phyloP scores from a whole-genome alignment of 768 basidiomycete genomes.

The Fomitopsis serialis region DNA sequence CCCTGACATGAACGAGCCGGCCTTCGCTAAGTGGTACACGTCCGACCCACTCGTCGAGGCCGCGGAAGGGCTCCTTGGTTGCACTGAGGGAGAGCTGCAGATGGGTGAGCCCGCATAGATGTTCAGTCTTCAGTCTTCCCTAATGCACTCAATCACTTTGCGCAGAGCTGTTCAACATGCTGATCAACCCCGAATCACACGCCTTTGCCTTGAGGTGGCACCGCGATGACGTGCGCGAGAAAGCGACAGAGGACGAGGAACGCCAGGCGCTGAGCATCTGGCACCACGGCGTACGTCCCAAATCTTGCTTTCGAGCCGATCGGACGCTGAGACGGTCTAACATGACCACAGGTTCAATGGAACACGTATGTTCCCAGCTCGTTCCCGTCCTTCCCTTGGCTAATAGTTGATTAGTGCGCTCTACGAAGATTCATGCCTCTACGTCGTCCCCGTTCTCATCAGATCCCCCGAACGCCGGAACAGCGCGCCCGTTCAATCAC shows the following conservation, averaged over 20 bases:
- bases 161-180: constrained; percentile 68
- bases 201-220: constrained; percentile 78
- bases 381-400: neutral
- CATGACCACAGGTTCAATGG: constrained; percentile 64
- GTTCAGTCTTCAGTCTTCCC: neutral
- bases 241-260: constrained; percentile 58
- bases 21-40: constrained; percentile 66
- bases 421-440: constrained; percentile 64
- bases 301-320: neutral
- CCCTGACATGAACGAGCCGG: constrained; percentile 55
- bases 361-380: constrained; percentile 53
- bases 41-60: constrained; percentile 40
- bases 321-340: neutral
- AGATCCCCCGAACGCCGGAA: constrained; percentile 43
- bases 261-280: constrained; percentile 46
- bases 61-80: constrained; percentile 45
- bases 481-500: constrained; percentile 55
- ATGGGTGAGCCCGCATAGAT: constrained; percentile 50
- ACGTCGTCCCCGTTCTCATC: constrained; percentile 68
- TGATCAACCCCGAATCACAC: constrained; percentile 62
- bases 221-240: constrained; percentile 65
- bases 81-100: constrained; percentile 54
- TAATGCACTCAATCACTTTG: neutral
- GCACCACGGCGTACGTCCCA: constrained; percentile 57
- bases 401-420: constrained; percentile 42